These are phyloP conservation scores for Psilocybe azurescens DNA, from an alignment of 768 basidiomycete species.

Conservation along the genomic window DNA sequence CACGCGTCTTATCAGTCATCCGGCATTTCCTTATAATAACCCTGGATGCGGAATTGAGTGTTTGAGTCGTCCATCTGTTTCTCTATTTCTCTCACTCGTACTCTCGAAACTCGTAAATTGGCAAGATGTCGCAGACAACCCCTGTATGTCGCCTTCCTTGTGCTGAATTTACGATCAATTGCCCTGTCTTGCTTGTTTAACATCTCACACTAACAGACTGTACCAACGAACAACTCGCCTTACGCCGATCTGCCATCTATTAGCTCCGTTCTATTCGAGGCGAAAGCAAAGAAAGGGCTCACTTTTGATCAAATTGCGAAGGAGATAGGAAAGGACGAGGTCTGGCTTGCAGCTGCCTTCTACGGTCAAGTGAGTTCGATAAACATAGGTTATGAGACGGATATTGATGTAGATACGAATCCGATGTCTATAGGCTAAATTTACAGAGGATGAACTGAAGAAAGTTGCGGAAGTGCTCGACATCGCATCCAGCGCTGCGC, in stretches of 20 bases:
- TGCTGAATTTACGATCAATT: background rate
- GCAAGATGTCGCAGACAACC: constrained; percentile 14
- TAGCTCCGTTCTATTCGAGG: constrained; percentile 57
- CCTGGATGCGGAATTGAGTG: background rate
- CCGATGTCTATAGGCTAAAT: constrained; percentile 61
- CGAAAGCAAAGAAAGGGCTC: constrained; percentile 72
- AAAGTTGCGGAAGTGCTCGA: constrained; percentile 57
- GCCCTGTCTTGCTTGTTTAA: background rate
- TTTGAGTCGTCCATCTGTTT: background rate
- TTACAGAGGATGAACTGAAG: constrained; percentile 61
- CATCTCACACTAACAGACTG: constrained; percentile 31
- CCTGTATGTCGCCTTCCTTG: constrained; percentile 12
- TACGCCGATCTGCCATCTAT: constrained; percentile 59
- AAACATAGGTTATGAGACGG: no score
- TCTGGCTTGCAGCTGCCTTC: constrained; percentile 84
- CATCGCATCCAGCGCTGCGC: constrained; percentile 42
- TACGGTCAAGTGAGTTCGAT: constrained; percentile 67
- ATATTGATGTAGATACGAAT: background rate
- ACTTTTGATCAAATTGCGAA: constrained; percentile 75
- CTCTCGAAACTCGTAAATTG: background rate
- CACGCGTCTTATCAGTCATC: background rate
- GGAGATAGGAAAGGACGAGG: constrained; percentile 71
- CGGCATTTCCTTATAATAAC: constrained; percentile 10
- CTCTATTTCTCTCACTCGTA: constrained; percentile 5
- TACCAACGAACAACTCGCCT: constrained; percentile 48